phyloP scores from a whole-genome alignment of 73 alveolate genomes.

The Paramecium primaurelia region DNA sequence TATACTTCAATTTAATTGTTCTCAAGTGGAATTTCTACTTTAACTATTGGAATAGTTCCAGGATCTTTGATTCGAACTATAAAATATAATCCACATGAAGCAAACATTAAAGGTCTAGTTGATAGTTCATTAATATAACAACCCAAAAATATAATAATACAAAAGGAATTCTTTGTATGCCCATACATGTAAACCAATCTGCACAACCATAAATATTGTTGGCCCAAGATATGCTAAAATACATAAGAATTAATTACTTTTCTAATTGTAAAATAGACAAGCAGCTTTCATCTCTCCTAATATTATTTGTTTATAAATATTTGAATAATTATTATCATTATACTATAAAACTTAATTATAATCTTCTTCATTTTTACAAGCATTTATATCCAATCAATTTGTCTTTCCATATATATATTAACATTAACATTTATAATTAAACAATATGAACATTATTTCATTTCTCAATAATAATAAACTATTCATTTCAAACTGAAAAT shows the following conservation, averaged over 20 bases:
- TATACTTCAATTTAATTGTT: background rate
- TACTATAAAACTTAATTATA: background rate
- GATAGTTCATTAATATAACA: background rate
- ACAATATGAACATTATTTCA: background rate
- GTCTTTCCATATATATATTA: background rate
- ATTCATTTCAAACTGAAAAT: background rate
- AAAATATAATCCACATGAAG: background rate
- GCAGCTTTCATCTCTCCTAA: conserved; percentile 2
- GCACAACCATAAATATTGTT: background rate
- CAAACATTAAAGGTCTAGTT: background rate
- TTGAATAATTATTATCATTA: background rate
- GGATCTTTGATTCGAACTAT: background rate
- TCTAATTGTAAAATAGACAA: background rate
- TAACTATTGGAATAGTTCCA: conserved; percentile 15
- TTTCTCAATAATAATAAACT: background rate
- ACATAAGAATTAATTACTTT: background rate
- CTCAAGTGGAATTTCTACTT: background rate
- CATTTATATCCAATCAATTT: background rate
- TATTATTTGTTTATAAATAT: background rate
- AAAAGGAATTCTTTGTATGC: background rate
- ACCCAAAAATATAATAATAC: conserved; percentile 3
- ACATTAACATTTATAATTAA: background rate
- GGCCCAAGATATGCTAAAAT: background rate
- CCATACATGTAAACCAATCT: conserved; percentile 1
- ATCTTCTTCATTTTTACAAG: background rate